Evolutionary conservation across 257 asterid species (phyloP), one percentile per base, ranked within the genome.

Genomic region (Anisodus tanguticus): DNA sequence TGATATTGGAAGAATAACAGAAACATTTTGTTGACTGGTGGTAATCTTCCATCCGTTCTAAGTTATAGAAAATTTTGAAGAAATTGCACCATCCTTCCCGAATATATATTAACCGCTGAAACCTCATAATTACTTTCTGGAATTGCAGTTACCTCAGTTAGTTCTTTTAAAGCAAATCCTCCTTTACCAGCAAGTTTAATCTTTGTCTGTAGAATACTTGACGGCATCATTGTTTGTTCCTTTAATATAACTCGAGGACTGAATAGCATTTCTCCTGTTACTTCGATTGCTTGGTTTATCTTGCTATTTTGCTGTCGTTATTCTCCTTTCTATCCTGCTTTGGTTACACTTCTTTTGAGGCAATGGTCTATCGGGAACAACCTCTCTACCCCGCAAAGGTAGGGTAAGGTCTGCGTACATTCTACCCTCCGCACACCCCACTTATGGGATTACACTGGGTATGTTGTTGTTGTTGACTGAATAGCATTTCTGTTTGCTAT

Each of bases 181-280:
- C 60, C 77, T 39, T 49, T 49, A 19, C 43, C 57, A 19, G 47
- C 57, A 74, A 49, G 58, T 49, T 13, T 74, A 22, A 74, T 49
- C 80, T 72, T 19, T 74, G 60, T 49, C 60, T 16, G 5, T 19
- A 12, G 58, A 60, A 74, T 19, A 7, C n/a, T 74, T 22, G 80
- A 74, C 12, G 41, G 80, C 80, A 47, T 74, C 60, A 49, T 74
- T 74, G 80, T 74, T 71, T 47, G 19, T 72, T 47, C n/a, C 35
- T 10, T 47, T 47, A 49, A 74, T 74, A 49, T 5, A 47, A 72
- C 59, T 74, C 19, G n/a, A 49, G 81, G 81, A 22, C 54, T 41
- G 54, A 69, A 15, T 47, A 58, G 22, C 22, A 58, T 58, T 58
- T 12, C 22, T 16, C 35, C 35, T 31, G 35, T 31, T 31, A 31